Conservation (phyloP, 441 rosid genomes). For the Euphorbia schlechtendalii region DNA sequence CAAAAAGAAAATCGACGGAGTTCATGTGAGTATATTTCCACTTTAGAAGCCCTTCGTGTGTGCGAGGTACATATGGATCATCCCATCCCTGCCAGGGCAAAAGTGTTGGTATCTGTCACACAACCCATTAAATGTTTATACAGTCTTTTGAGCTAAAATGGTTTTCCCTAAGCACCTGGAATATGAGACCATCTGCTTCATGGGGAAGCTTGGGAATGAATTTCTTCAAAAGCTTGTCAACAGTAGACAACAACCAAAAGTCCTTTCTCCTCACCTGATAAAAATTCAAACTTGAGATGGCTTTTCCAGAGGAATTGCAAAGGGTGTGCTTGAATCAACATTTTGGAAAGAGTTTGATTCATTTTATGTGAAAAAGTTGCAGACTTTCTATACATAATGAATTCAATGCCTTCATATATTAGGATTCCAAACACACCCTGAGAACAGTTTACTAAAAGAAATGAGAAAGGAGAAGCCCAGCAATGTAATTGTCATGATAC, state of each 20-base stretch:
- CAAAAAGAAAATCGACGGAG: slow-evolving; percentile 67
- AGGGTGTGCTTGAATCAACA: no score
- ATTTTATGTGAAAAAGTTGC: no score
- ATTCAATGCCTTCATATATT: no score
- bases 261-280: slow-evolving; percentile 81
- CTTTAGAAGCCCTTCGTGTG: slow-evolving; percentile 86
- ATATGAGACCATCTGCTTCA: slow-evolving; percentile 88
- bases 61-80: slow-evolving; percentile 85
- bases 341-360: no score
- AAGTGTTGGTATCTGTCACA: slow-evolving; percentile 8
- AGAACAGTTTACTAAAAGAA: background rate
- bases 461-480: background rate
- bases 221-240: slow-evolving; percentile 63
- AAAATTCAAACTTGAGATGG: slow-evolving; percentile 8
- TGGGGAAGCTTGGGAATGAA: slow-evolving; percentile 85
- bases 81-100: slow-evolving; percentile 70
- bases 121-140: background rate
- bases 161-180: slow-evolving; percentile 46
- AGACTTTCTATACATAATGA: no score
- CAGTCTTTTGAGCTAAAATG: background rate
- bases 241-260: slow-evolving; percentile 83
- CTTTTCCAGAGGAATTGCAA: slow-evolving; percentile 4
- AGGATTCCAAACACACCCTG: no score
- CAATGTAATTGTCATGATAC: slow-evolving; percentile 9
- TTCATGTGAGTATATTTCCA: slow-evolving; percentile 89